Evolutionary conservation across 2,329 filamentous ascomycete genomes (phyloP), one percentile per base, ranked within the genome.

Genomic region (Fusarium camptoceras): DNA sequence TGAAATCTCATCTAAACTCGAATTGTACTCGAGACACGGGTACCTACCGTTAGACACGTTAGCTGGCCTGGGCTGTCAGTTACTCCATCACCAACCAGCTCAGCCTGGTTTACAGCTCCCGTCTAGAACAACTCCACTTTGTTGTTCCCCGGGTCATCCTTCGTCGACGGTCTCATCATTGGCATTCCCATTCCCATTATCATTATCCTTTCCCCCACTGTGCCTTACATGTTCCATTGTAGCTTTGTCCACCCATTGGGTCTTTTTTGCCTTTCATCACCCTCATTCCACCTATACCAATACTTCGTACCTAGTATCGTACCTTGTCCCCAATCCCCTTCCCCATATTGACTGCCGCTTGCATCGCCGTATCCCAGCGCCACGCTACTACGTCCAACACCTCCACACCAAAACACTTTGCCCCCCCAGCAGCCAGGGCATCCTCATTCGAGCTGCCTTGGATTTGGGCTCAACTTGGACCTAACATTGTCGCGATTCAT

Each of bases 291-390:
- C 20, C 30, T 43, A 15, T 30, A 58, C 31, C 56, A 53, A 49
- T 24, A 60, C 30, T 24, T 22, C 3, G 41, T 43, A 43, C 15
- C 41, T 43, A 60, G 30, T 24, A 62, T 47, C n/a, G 39, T 58
- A 64, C 67, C 67, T 55, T 64, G 57, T 67, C 51, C 41, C 30
- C 31, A 47, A 42, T 59, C 63, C 63, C 39, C 44, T 55, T 58
- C 67, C 63, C 67, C 58, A 71, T 68, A 50, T 71, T 55, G 68
- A 71, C 31, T 71, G 59, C 68, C 68, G 68, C 69, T 71, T 71
- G 61, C 69, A 71, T 71, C 69, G 69, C 69, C 68, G 65, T 58
- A 71, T 71, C 69, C 55, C 68, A 71, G 68, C 69, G 69, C 69
- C 69, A 71, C 69, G 69, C 65, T 71, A 64, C 65, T 71, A 64